Evolutionary conservation across 805 yeast genomes (phyloP).

Genomic region (Sugiyamaella americana): DNA sequence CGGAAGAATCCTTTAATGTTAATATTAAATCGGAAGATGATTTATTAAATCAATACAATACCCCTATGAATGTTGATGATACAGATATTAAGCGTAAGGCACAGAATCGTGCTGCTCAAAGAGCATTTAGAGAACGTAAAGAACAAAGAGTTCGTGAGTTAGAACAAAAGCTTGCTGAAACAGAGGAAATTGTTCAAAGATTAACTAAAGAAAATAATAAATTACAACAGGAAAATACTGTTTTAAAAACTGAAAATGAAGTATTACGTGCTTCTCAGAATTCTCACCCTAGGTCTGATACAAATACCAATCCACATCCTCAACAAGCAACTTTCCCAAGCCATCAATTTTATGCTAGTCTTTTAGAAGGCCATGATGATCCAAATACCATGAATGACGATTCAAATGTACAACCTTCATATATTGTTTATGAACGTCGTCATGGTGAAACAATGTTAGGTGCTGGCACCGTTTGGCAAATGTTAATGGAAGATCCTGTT

Average conservation of each 20-base stretch:
- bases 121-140: constrained; percentile 79
- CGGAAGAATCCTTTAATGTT: not conserved
- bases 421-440: constrained; percentile 21
- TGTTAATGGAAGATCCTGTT: constrained; percentile 44
- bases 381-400: constrained; percentile 5
- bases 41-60: not conserved
- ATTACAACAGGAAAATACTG: constrained; percentile 48
- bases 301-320: constrained; percentile 6
- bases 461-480: constrained; percentile 80
- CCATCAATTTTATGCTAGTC: constrained; percentile 15
- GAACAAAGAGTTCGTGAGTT: constrained; percentile 66
- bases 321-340: constrained; percentile 19
- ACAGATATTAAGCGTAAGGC: constrained; percentile 57
- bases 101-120: constrained; percentile 80
- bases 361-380: constrained; percentile 17
- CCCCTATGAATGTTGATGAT: not conserved
- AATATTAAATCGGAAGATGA: not conserved
- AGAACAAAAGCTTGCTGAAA: constrained; percentile 48
- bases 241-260: constrained; percentile 59
- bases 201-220: constrained; percentile 45
- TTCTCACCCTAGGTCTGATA: not conserved
- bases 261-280: constrained; percentile 37
- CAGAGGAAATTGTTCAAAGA: constrained; percentile 49
- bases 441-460: constrained; percentile 51
- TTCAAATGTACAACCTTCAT: constrained; percentile 12